phyloP scores from a whole-genome alignment of 441 rosid species.

The Macaranga tanarius region DNA sequence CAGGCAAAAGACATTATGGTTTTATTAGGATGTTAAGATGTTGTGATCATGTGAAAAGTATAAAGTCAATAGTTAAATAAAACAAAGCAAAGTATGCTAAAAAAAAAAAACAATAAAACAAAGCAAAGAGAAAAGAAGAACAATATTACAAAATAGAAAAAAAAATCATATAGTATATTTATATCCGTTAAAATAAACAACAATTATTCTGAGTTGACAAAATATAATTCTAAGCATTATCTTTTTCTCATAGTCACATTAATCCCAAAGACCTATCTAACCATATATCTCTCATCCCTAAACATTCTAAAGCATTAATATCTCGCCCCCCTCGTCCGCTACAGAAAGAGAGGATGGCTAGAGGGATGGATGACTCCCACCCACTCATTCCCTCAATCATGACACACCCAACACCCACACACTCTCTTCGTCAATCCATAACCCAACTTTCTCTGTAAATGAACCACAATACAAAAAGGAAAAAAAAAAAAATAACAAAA shows the following conservation, averaged over 20 bases:
- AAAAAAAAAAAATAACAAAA: not conserved
- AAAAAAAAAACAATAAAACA: no score
- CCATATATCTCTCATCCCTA: slow-evolving; percentile 13
- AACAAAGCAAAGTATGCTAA: no score
- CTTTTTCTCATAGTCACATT: no score
- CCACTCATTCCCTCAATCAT: slow-evolving; percentile 68
- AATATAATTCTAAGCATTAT: no score
- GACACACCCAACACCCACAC: slow-evolving; percentile 11
- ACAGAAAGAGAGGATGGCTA: slow-evolving; percentile 34
- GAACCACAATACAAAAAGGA: not conserved
- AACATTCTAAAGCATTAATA: slow-evolving; percentile 43
- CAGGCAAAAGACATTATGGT: not conserved
- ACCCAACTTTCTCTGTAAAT: not conserved
- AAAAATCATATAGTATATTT: no score
- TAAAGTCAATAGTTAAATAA: no score
- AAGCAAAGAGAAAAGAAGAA: no score
- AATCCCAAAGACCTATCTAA: no score
- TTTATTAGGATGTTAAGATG: not conserved
- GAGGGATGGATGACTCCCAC: slow-evolving; percentile 35
- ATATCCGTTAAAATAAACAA: no score
- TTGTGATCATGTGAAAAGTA: no score
- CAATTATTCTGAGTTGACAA: no score
- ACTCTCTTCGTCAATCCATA: slow-evolving; percentile 13
- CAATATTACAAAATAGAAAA: no score
- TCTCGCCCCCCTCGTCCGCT: slow-evolving; percentile 56